Percentiles rank a stretch among this genome's conserved stretches.
phyloP scores from a whole-genome alignment of 2,329 filamentous ascomycete genomes.

The Pleurostoma richardsiae region DNA sequence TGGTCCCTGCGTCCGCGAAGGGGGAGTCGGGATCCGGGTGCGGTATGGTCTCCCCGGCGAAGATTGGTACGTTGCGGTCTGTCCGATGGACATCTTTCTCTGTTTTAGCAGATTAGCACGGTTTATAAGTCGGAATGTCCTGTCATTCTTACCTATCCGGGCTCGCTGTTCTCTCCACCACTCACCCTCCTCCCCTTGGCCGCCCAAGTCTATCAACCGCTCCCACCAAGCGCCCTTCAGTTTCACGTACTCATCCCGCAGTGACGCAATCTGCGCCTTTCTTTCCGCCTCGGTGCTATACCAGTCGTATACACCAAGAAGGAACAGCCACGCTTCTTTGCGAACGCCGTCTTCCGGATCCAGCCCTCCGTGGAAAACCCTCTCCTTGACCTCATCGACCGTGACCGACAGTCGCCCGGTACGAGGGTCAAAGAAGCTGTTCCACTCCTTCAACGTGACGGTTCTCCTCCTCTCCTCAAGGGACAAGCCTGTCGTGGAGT shows the following conservation, averaged over 20 bases:
- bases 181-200: conserved; percentile 76
- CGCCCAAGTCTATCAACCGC: conserved; percentile 75
- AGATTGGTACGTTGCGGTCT: conserved; percentile 90
- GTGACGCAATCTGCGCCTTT: conserved; percentile 73
- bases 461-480: conserved; percentile 72
- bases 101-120: conserved; percentile 33
- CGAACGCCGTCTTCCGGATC: conserved; percentile 85
- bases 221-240: conserved; percentile 98
- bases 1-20: conserved; percentile 88
- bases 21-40: conserved; percentile 95
- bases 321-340: conserved; percentile 94
- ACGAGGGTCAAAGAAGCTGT: conserved; percentile 74
- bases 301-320: conserved; percentile 91
- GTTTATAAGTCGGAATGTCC: too few species aligned
- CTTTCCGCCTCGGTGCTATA: conserved; percentile 83
- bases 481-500: conserved; percentile 69
- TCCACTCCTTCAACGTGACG: conserved; percentile 83
- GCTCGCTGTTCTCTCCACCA: conserved; percentile 96
- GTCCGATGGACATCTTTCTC: conserved; percentile 99
- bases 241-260: conserved; percentile 89
- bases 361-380: conserved; percentile 93
- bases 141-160: conserved; percentile 70
- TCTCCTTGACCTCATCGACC: conserved; percentile 88
- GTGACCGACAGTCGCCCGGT: conserved; percentile 76
- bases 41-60: conserved; percentile 91